Evolutionary conservation across 345 rosid species (phyloP), one percentile per base, ranked within the genome.

Genomic region (Citrus unshiu): DNA sequence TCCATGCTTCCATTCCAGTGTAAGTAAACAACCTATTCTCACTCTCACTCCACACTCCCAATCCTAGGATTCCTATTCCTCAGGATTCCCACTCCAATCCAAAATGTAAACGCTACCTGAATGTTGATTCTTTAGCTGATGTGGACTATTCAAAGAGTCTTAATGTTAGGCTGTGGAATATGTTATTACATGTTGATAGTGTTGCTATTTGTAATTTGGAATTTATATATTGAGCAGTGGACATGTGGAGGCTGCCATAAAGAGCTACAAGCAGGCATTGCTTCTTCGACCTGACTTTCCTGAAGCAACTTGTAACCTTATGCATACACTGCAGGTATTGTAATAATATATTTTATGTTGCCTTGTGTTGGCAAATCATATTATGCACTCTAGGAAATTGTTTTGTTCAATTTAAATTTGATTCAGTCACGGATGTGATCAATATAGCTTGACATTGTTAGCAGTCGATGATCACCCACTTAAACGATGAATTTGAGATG

Each of bases 261-360:
- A 94, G 68, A 96, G 98, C 87, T 96, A 96, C 83, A 90, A 89
- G 79, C 95, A 96, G 84, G 98, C 99, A 58, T 80, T 96, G 84
- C 75, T 75, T 59, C 87, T 96, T 58, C 92, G 99, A 43, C 86
- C 98, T 10, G 99, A 96, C 77, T 96, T 96, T 75, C 99, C 99
- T 58, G 99, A 96, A 86, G 99, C 98, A 57, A 96, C 98, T 8
- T 96, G 98, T 88, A 96, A 96, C 83, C 98, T 96, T 83, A 84
- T 94, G 51, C 99, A 96, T 81, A 94, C 99, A 39, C 83, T 96
- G 65, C 97, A 93, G 95, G 99, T 94, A 88, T 35, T 4, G 24
- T 65, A 34, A 43, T 32, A 61, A 27, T 58, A 40, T 73, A 37
- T 74, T 27, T 59, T 77, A 59, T 54, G 43, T 43, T 46, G 19